Conservation (phyloP, 2,329 filamentous ascomycete genomes). For the Trichophyton benhamiae region DNA sequence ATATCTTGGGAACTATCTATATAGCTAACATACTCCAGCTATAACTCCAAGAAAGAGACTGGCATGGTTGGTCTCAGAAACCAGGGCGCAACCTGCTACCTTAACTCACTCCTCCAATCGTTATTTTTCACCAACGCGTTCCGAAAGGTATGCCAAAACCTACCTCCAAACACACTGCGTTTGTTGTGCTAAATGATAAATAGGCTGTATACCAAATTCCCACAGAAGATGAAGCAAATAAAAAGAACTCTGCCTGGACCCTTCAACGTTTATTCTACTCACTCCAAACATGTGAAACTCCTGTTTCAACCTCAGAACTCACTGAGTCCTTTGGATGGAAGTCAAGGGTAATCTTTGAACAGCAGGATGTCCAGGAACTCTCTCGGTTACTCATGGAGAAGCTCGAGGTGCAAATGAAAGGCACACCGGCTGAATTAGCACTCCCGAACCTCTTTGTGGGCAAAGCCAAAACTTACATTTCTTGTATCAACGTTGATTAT, state of each 20-base stretch:
- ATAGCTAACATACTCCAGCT: conserved; percentile 42
- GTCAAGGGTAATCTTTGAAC: conserved; percentile 92
- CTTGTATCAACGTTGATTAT: conserved; percentile 96
- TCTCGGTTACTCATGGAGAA: conserved; percentile 95
- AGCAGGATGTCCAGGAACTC: conserved; percentile 95
- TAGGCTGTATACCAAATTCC: conserved; percentile 95
- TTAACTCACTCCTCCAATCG: conserved; percentile 74
- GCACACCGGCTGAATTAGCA: conserved; percentile 78
- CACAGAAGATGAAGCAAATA: conserved; percentile 61
- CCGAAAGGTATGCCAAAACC: conserved; percentile 53
- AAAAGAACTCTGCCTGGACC: conserved; percentile 81
- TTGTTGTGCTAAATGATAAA: conserved; percentile 4
- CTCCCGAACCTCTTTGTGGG: conserved; percentile 86
- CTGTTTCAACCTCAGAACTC: conserved; percentile 82
- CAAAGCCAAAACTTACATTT: conserved; percentile 97
- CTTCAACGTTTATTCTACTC: conserved; percentile 91
- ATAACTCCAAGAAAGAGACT: conserved; percentile 98
- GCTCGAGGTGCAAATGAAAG: conserved; percentile 97
- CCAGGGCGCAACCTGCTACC: conserved; percentile 83
- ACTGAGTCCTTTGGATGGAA: conserved; percentile 98
- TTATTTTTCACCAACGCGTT: conserved; percentile 85
- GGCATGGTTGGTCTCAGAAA: conserved; percentile 95
- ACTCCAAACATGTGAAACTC: conserved; percentile 69
- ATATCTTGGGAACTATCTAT: neutral
- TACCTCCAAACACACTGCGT: neutral